Base-by-base conservation (phyloP, 331 rosid genomes). In the Ulmus americana region DNA sequence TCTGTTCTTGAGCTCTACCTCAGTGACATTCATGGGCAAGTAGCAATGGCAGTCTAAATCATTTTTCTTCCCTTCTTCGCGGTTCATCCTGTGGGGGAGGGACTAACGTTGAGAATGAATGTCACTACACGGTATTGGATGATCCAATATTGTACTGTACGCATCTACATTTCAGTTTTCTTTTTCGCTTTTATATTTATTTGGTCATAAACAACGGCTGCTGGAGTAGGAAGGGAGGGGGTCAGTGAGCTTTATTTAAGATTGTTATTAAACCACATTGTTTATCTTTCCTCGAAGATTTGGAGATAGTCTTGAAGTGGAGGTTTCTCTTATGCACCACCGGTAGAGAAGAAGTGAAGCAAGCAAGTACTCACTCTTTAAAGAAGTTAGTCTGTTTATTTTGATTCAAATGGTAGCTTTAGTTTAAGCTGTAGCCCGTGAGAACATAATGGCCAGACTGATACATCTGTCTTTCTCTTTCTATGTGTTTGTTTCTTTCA, bases 361-460 rank as follows among this genome's bases (percentile, higher is more conserved):
- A 48, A 60, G 72, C 76, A 35, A 45, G 65, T 45, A 59, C 57
- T 70, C 69, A 68, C 57, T 70, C 73, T 53, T 56, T 73, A 14
- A 73, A 71, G 79, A 69, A 70, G 39, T 69, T 79, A 75, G 85
- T 55, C 61, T 70, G 70, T 72, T 77, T 83, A 62, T 64, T 75
- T 79, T 69, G 75, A 77, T 81, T 83, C 71, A 88, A 72, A 67
- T 71, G 83, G 73, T 81, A 81, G 84, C 35, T 69, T 68, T 84
- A 86, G 85, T 76, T 63, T 70, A 74, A 76, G 75, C 68, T 79
- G 79, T 82, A 77, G 85, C 76, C 55, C 69, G 76, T 56, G 77
- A 78, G 82, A 70, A 76, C 83, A 72, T 71, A 74, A 70, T 68
- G 61, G 74, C 65, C 39, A 54, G 70, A 61, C 70, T 67, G 77